A percentile compares a stretch with the other conserved stretches of the same genome.
phyloP scores from a whole-genome alignment of 1,139 yeast species.

The Debaryomyces sp. region DNA sequence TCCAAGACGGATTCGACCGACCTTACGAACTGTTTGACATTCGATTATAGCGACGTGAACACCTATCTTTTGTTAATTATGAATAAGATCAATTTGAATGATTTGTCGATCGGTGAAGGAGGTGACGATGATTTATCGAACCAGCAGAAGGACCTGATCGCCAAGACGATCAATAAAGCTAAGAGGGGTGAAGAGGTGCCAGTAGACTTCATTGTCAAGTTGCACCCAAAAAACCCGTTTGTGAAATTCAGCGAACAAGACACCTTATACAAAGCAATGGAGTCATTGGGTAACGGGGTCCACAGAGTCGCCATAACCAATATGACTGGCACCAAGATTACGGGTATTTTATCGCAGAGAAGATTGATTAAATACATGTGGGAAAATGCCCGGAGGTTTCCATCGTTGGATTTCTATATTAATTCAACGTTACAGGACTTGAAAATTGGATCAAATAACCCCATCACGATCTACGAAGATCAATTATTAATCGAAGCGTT shows the following conservation, averaged over 20 bases:
- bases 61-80: constrained; percentile 77
- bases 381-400: constrained; percentile 90
- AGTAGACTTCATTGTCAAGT: constrained; percentile 72
- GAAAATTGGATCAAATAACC: constrained; percentile 68
- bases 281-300: constrained; percentile 86
- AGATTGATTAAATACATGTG: constrained; percentile 79
- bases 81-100: constrained; percentile 57
- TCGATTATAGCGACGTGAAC: constrained; percentile 90
- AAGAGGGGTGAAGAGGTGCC: constrained; percentile 74
- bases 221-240: constrained; percentile 88
- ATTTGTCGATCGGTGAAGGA: constrained; percentile 33
- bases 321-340: constrained; percentile 44
- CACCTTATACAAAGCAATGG: constrained; percentile 72
- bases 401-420: constrained; percentile 72
- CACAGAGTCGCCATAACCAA: constrained; percentile 87
- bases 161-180: constrained; percentile 48
- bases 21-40: constrained; percentile 67
- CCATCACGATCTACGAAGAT: constrained; percentile 82
- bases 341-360: constrained; percentile 88
- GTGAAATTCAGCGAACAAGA: constrained; percentile 71
- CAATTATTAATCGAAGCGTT: constrained; percentile 86
- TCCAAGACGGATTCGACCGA: constrained; percentile 42
- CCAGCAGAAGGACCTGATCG: constrained; percentile 28
- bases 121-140: constrained; percentile 17
- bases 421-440: constrained; percentile 67